These are phyloP conservation scores for Cairneyella variabilis DNA, from an alignment of 495 filamentous ascomycete genomes.

Conservation along the genomic window DNA sequence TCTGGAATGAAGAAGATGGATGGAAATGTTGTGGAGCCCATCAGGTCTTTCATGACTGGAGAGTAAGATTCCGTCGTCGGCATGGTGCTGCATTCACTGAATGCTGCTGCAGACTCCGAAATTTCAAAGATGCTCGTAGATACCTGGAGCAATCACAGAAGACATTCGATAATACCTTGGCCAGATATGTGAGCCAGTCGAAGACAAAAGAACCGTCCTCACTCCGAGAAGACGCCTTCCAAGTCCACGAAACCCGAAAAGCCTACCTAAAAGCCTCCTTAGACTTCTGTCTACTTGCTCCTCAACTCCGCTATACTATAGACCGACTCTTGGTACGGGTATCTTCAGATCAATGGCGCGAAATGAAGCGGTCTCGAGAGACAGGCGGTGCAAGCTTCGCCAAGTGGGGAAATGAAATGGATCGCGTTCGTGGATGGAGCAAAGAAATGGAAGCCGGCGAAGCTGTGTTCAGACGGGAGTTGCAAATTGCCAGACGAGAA, in stretches of 20 bases:
- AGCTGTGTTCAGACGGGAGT: conserved; percentile 69
- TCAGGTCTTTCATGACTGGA: conserved; percentile 66
- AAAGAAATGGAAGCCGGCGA: conserved; percentile 88
- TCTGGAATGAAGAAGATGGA: conserved; percentile 71
- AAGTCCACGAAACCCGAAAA: conserved; percentile 90
- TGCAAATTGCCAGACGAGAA: conserved; percentile 72
- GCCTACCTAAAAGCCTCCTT: conserved; percentile 86
- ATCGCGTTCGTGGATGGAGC: conserved; percentile 85
- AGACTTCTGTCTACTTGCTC: conserved; percentile 86
- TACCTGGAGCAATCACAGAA: conserved; percentile 77
- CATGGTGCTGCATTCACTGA: conserved; percentile 8
- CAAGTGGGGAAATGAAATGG: conserved; percentile 73
- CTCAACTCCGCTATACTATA: conserved; percentile 73
- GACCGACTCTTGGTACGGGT: conserved; percentile 82
- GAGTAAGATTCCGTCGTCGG: conserved; percentile 40
- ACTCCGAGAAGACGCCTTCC: conserved; percentile 90
- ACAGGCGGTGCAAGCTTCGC: conserved; percentile 51
- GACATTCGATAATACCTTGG: conserved; percentile 71
- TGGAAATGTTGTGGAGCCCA: conserved; percentile 70
- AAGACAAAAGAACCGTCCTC: conserved; percentile 92
- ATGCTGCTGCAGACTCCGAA: conserved; percentile 31
- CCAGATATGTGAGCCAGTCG: conserved; percentile 75
- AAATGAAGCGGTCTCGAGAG: conserved; percentile 67
- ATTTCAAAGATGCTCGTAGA: conserved; percentile 67
- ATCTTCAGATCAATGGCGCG: conserved; percentile 81